phyloP scores from a whole-genome alignment of 225 moss, liverwort and hornwort species.

The Rhytidiadelphus loreus region DNA sequence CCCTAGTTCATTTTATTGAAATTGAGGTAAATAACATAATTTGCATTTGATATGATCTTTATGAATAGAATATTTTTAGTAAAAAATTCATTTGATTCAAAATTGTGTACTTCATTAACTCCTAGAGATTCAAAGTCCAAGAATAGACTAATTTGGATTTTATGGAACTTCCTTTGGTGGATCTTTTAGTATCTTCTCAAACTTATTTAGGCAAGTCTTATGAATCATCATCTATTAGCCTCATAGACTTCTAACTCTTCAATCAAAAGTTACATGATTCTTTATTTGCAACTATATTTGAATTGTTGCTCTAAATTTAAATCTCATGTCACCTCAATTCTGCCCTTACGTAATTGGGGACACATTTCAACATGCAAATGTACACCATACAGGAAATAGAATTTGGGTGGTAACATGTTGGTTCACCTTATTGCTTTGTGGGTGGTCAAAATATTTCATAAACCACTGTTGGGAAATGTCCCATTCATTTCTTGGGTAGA shows the following conservation, averaged over 20 bases:
- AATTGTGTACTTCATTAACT: neutral
- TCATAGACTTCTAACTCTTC: neutral
- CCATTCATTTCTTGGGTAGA: rapidly evolving
- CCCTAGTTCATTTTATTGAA: neutral
- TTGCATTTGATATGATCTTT: neutral
- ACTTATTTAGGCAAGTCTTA: neutral
- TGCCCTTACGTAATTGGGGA: rapidly evolving
- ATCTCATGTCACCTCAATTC: neutral
- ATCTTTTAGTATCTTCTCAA: neutral
- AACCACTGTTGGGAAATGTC: rapidly evolving
- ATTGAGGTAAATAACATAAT: neutral
- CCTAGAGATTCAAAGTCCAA: rapidly evolving
- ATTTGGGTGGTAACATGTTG: rapidly evolving
- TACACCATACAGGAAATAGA: rapidly evolving
- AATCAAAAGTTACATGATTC: neutral
- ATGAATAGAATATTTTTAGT: neutral
- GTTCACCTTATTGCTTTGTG: rapidly evolving
- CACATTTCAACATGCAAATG: neutral
- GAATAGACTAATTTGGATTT: neutral
- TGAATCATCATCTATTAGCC: neutral
- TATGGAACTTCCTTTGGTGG: neutral
- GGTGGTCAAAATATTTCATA: neutral
- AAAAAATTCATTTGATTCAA: neutral
- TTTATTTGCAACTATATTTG: neutral
- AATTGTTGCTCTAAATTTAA: neutral